Evolutionary conservation across 2,329 filamentous ascomycete genomes (phyloP).

Genomic region (Sclerotinia nivalis): DNA sequence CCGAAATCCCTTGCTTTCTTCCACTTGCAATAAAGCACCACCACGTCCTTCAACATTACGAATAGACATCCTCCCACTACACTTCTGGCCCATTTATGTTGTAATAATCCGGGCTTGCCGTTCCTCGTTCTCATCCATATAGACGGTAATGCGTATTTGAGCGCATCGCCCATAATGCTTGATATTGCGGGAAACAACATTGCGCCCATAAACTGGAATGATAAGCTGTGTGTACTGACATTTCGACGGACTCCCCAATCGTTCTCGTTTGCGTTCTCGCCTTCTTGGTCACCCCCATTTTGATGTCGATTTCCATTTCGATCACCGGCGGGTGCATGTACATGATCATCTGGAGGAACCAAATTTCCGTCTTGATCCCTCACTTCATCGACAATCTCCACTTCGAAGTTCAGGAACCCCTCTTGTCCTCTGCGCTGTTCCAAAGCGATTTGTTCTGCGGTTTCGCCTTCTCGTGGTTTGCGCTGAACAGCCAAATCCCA

Average conservation of each 20-base stretch:
- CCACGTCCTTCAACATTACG: slow-evolving; percentile 73
- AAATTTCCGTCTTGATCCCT: slow-evolving; percentile 19
- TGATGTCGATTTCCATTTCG: slow-evolving; percentile 4
- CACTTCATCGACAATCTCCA: slow-evolving; percentile 30
- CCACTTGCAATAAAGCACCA: slow-evolving; percentile 64
- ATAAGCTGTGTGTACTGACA: slow-evolving; percentile 54
- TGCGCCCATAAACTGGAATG: slow-evolving; percentile 63
- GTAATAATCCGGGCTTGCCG: slow-evolving; percentile 56
- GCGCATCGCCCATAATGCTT: slow-evolving; percentile 71
- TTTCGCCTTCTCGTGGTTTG: slow-evolving; percentile 41
- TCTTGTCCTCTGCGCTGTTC: slow-evolving; percentile 41
- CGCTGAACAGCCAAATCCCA: slow-evolving; percentile 41
- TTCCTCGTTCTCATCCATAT: slow-evolving; percentile 55
- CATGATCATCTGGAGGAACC: neutral
- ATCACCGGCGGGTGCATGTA: neutral
- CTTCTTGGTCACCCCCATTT: neutral
- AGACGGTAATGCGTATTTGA: slow-evolving; percentile 67
- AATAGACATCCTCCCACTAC: slow-evolving; percentile 86
- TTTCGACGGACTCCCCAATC: slow-evolving; percentile 34
- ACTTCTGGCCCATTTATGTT: slow-evolving; percentile 85
- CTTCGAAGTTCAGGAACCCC: slow-evolving; percentile 34
- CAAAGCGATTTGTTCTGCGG: slow-evolving; percentile 41
- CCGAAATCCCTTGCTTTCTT: slow-evolving; percentile 58
- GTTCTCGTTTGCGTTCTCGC: slow-evolving; percentile 16
- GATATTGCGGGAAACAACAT: slow-evolving; percentile 82